Base-by-base conservation (phyloP, 495 filamentous ascomycete genomes). In the Ascodesmis nigricans region DNA sequence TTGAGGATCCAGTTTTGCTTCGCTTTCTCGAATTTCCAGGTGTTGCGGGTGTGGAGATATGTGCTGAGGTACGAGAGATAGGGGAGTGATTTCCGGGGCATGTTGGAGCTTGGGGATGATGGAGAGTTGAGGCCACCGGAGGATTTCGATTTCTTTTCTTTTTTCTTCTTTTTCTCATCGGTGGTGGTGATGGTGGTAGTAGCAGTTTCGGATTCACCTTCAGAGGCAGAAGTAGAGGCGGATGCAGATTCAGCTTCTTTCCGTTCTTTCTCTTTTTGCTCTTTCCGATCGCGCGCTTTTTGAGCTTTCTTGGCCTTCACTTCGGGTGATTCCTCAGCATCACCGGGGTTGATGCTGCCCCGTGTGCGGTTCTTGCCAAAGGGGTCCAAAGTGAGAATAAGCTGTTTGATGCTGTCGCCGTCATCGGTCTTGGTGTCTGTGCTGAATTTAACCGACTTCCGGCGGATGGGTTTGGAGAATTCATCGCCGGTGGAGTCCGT, bases 1-100 rank as follows among this genome's bases (percentile, higher is more conserved):
- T 41, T 45, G 16, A 51, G 41, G 32, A 52, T 45, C 49, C 49
- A 52, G 14, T 52, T 52, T 35, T 52, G 49, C 22, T 51, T 52
- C 9, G 27, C 17, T 35, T 52, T 52, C 10, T 47, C 39, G 21
- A 52, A 52, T 27, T 36, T 44, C 49, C 49, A 51, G 21, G 36
- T 21, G 8, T 31, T 35, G 18, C 48, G 40, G 11, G 33, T 18
- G n/a, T 15, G 22, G 35, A 47, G 35, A 28, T 44, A 47, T 2
- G 33, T 35, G 24, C 30, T 23, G 13, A 52, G 37, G 26, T 52
- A 51, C 8, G 26, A 15, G 4, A 52, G 25, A 14, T 46, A 39
- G 1, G 43, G 29, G 13, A 31, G 27, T 1, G 26, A 17, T 15
- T 13, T 21, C 7, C 35, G 25, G 15, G 11, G 16, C 21, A 11